Percentiles rank a stretch among this genome's conserved stretches.
Evolutionary conservation across 306 rosid genomes (phyloP).

Genomic region (Rosa multiflora): DNA sequence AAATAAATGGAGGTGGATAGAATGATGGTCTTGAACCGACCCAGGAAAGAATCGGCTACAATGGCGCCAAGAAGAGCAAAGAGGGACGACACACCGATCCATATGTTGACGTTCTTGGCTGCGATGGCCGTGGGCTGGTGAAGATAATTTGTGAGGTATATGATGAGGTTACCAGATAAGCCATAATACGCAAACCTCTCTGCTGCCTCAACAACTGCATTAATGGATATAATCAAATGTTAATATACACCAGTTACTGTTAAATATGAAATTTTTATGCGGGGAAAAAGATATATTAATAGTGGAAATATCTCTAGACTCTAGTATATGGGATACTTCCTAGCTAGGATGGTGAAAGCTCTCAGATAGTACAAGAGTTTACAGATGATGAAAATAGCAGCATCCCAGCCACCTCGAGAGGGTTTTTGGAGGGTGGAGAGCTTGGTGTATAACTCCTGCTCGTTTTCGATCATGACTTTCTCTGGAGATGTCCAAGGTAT

Average conservation of each 20-base stretch:
- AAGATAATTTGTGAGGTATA: constrained; percentile 38
- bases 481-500: no score
- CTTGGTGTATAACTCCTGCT: background rate
- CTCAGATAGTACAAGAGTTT: background rate
- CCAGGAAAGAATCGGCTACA: constrained; percentile 53
- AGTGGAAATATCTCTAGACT: no score
- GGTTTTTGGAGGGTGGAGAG: background rate
- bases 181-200: constrained; percentile 39
- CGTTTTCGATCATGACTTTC: background rate
- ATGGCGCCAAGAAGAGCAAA: constrained; percentile 59
- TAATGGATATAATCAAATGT: background rate
- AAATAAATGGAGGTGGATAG: constrained; percentile 45
- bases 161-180: constrained; percentile 25
- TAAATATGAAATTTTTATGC: no score
- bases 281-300: no score
- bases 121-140: constrained; percentile 42
- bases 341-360: background rate
- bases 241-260: no score
- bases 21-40: constrained; percentile 60
- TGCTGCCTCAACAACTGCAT: constrained; percentile 46
- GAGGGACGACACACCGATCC: constrained; percentile 52
- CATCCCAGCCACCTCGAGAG: constrained; percentile 16
- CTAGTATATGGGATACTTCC: no score
- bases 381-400: constrained; percentile 27
- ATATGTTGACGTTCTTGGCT: constrained; percentile 52